A percentile compares a stretch with the other conserved stretches of the same genome.
These are phyloP conservation scores for Vaccinium macrocarpon DNA, from an alignment of 148 eudicot genomes.

Conservation along the genomic window DNA sequence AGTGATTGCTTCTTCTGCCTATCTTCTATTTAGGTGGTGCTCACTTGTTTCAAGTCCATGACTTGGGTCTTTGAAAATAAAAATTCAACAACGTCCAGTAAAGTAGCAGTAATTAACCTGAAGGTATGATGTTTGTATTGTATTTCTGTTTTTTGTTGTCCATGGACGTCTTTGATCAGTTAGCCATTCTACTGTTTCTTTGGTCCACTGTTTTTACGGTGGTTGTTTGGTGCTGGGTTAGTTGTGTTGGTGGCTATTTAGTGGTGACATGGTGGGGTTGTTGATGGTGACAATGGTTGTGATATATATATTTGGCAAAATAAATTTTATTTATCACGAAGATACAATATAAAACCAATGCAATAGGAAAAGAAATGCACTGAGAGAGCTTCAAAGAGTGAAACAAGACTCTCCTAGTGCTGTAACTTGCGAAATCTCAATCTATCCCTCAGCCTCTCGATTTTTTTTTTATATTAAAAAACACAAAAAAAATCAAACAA, in stretches of 20 bases:
- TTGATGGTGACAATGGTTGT: background rate
- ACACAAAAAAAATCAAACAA: no score
- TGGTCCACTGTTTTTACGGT: background rate
- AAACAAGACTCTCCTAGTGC: no score
- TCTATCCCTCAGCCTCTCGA: no score
- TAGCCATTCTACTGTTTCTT: background rate
- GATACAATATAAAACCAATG: no score
- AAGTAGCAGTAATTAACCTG: conserved; percentile 30
- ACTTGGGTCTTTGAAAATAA: conserved; percentile 36
- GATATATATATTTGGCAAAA: no score
- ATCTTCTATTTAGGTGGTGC: conserved; percentile 21
- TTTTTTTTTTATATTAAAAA: no score
- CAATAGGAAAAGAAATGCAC: no score
- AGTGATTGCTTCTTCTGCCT: conserved; percentile 2
- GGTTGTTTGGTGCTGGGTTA: background rate
- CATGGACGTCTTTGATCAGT: background rate
- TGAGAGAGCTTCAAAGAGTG: no score
- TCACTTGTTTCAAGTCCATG: conserved; percentile 38
- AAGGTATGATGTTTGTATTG: conserved; percentile 19
- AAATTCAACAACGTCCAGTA: conserved; percentile 21
- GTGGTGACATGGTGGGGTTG: background rate
- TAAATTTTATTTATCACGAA: no score
- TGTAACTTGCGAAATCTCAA: no score
- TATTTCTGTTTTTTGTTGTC: background rate
- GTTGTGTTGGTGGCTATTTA: background rate